Evolutionary conservation across 1,284 basidiomycete species (phyloP).

Genomic region (Phellinidium pouzarii): DNA sequence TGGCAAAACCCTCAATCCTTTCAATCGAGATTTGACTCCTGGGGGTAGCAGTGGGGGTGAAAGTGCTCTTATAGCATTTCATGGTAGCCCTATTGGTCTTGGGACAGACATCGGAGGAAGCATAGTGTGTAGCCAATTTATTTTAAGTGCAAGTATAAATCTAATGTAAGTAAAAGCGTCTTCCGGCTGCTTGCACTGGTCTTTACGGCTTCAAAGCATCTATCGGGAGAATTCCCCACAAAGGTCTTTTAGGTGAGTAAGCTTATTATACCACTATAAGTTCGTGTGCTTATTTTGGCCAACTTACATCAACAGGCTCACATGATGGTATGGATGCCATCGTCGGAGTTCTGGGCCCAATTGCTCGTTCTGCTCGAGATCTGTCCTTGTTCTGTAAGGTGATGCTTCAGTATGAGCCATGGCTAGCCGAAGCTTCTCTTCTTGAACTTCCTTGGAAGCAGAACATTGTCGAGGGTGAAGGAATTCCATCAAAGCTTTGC

Average conservation of each 20-base stretch:
- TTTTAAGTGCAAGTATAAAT: slow-evolving; percentile 1
- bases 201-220: slow-evolving; percentile 52
- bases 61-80: slow-evolving; percentile 53
- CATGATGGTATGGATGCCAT: slow-evolving; percentile 52
- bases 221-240: slow-evolving; percentile 44
- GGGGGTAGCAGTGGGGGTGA: slow-evolving; percentile 64
- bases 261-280: too few species aligned
- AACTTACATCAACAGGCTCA: too few species aligned
- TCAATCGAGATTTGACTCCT: slow-evolving; percentile 44
- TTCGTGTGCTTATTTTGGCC: too few species aligned
- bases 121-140: slow-evolving; percentile 28
- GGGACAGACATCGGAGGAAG: slow-evolving; percentile 55
- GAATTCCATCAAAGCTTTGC: slow-evolving; percentile 37
- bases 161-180: slow-evolving; percentile 26
- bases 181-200: slow-evolving; percentile 43
- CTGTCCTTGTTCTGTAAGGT: slow-evolving; percentile 46
- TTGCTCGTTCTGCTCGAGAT: slow-evolving; percentile 46
- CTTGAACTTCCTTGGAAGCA: slow-evolving; percentile 49
- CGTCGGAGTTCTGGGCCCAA: slow-evolving; percentile 44
- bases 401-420: slow-evolving; percentile 45
- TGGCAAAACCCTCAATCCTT: slow-evolving; percentile 47
- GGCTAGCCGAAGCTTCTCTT: slow-evolving; percentile 46
- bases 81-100: slow-evolving; percentile 51
- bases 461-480: slow-evolving; percentile 32
- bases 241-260: slow-evolving; percentile 41